Conservation (phyloP, 1,139 yeast genomes). For the Sugiyamaella neomexicana region DNA sequence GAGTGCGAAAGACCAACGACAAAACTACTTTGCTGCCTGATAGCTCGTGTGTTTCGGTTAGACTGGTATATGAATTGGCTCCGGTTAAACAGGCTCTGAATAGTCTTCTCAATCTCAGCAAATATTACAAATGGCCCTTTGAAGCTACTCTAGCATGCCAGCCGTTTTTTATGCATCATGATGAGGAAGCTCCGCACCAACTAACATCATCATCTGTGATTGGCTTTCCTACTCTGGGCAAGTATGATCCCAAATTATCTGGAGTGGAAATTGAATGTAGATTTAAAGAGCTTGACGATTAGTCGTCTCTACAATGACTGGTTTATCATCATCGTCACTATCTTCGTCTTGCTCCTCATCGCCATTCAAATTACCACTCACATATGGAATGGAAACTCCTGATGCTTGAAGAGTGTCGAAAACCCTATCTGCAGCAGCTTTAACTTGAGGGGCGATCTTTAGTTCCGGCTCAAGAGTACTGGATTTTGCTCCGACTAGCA, state of each 20-base stretch:
- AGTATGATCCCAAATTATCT: slow-evolving; percentile 6
- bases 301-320: not conserved
- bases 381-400: slow-evolving; percentile 13
- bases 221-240: slow-evolving; percentile 25
- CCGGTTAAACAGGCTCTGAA: slow-evolving; percentile 10
- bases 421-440: slow-evolving; percentile 19
- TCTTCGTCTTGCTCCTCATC: slow-evolving; percentile 22
- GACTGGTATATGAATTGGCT: slow-evolving; percentile 13
- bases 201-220: slow-evolving; percentile 9
- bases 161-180: slow-evolving; percentile 16
- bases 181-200: slow-evolving; percentile 10
- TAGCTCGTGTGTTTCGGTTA: slow-evolving; percentile 1
- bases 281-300: slow-evolving; percentile 11
- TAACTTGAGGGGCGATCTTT: slow-evolving; percentile 16
- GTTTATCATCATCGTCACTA: slow-evolving; percentile 19
- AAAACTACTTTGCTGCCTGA: not conserved
- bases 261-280: slow-evolving; percentile 23
- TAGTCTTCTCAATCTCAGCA: slow-evolving; percentile 1
- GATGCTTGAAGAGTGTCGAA: slow-evolving; percentile 16
- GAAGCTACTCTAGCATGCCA: slow-evolving; percentile 13
- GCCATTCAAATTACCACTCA: not conserved
- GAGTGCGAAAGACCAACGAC: slow-evolving; percentile 18
- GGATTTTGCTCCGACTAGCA: slow-evolving; percentile 3
- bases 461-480: slow-evolving; percentile 15
- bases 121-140: slow-evolving; percentile 13